These are phyloP conservation scores for Aspergillus ibericus DNA, from an alignment of 2,329 filamentous ascomycete species.

Conservation along the genomic window DNA sequence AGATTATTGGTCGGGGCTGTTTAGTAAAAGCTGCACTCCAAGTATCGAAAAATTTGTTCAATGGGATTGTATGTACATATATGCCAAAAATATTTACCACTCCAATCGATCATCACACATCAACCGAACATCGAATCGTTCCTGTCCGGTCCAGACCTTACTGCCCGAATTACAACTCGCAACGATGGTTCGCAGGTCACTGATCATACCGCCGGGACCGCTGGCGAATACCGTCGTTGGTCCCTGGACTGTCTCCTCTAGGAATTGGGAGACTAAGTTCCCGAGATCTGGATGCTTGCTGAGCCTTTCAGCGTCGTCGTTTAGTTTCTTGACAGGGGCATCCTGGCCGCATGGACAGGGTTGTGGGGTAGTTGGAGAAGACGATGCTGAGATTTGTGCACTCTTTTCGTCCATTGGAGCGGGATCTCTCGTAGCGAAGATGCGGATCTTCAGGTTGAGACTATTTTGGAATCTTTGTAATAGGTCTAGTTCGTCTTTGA, in stretches of 20 bases:
- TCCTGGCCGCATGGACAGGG: slow-evolving; percentile 6
- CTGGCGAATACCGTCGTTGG: slow-evolving; percentile 60
- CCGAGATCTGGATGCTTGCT: slow-evolving; percentile 34
- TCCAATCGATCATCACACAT: slow-evolving; percentile 61
- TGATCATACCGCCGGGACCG: slow-evolving; percentile 57
- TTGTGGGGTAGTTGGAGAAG: slow-evolving; percentile 12
- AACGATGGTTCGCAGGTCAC: slow-evolving; percentile 42
- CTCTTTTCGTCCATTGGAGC: neutral
- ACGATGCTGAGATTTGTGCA: neutral
- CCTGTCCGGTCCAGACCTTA: slow-evolving; percentile 60
- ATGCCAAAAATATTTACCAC: slow-evolving; percentile 5
- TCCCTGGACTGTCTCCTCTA: slow-evolving; percentile 48
- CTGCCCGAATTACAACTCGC: slow-evolving; percentile 50
- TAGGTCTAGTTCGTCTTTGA: slow-evolving; percentile 56
- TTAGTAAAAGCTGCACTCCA: too few species aligned
- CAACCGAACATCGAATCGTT: slow-evolving; percentile 57
- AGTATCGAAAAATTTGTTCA: too few species aligned
- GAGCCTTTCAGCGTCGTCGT: slow-evolving; percentile 2
- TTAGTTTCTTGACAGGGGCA: neutral
- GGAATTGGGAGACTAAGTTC: slow-evolving; percentile 49
- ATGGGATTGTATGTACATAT: too few species aligned
- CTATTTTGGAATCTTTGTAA: slow-evolving; percentile 40
- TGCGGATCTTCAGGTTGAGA: slow-evolving; percentile 50
- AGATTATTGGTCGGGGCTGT: too few species aligned
- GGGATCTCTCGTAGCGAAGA: slow-evolving; percentile 61